Percentiles rank a stretch among this genome's conserved stretches.
phyloP scores from a whole-genome alignment of 208 protist genomes.

The Crithidia sp. region DNA sequence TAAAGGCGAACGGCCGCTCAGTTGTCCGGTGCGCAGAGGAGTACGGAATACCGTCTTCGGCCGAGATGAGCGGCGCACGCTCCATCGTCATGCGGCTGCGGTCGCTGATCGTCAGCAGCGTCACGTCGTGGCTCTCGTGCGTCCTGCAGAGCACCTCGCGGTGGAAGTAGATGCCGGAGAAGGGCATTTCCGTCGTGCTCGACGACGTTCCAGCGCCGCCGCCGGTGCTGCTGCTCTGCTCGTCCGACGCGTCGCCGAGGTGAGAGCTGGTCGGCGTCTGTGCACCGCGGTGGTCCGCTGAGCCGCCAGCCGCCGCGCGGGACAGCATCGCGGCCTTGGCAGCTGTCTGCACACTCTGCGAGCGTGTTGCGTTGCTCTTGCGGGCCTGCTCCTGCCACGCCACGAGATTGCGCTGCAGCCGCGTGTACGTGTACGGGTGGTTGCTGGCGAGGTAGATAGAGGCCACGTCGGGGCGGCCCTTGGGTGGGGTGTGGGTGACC shows the following conservation, averaged over 20 bases:
- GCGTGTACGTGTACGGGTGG: conserved; percentile 90
- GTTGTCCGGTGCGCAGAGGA: conserved; percentile 64
- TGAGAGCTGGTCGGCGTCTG: conserved; percentile 13
- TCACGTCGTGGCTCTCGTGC: conserved; percentile 81
- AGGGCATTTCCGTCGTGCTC: background rate
- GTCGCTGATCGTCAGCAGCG: conserved; percentile 91
- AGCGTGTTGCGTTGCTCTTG: conserved; percentile 20
- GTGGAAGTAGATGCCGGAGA: conserved; percentile 73
- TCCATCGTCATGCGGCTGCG: conserved; percentile 43
- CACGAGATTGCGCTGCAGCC: conserved; percentile 66
- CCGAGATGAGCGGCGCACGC: conserved; percentile 37
- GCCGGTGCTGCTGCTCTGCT: background rate
- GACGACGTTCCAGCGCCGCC: background rate
- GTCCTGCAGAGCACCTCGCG: conserved; percentile 87
- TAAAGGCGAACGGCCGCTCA: conserved; percentile 60
- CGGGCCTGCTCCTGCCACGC: conserved; percentile 55
- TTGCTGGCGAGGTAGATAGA: conserved; percentile 92
- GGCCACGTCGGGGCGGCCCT: conserved; percentile 56
- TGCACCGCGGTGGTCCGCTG: background rate
- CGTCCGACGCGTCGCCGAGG: conserved; percentile 5
- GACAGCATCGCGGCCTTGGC: background rate
- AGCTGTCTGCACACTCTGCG: conserved; percentile 12
- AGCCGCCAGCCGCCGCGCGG: background rate
- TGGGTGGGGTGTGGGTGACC: conserved; percentile 41
- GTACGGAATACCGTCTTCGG: conserved; percentile 57